Evolutionary conservation across 306 rosid genomes (phyloP), one percentile per base, ranked within the genome.

Genomic region (Corylus avellana): DNA sequence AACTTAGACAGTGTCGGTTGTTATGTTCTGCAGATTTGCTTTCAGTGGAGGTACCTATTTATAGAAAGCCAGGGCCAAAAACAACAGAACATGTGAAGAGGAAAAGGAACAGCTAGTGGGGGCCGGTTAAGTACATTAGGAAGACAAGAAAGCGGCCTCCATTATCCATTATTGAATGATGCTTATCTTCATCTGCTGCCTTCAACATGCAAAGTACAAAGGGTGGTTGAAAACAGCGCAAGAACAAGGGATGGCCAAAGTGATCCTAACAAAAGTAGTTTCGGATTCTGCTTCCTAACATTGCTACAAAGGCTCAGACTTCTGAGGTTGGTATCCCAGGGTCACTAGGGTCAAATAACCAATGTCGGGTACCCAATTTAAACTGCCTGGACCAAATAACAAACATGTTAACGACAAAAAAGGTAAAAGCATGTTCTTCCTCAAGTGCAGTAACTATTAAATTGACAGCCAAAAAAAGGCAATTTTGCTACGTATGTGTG

Each of bases 251-350:
- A 90, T 91, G 97, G 93, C 90, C 89, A 76, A 74, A 71, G 75
- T 87, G 92, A 92, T 90, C 81, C 68, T 87, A 79, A 74, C 84
- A 59, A 75, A 78, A 88, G 81, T 84, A 79, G 83, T 81, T 84
- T 81, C 80, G 87, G 96, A 91, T 93, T 89, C 79, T 92, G 92
- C 89, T 83, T 75, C 98, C 98, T 73, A 50, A 83, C 82, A 76
- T 90, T 69, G 84, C 78, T 83, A 88, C 97, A 91, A 78, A 77
- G 75, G 67, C 81, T 69, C 80, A 67, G 86, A 74, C 77, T 80
- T 66, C 29, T 84, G 82, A 42, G 81, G 85, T 42, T 87, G 71
- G 77, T 85, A 79, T 88, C 85, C 78, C 79, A 71, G 48, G 39
- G 77, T 77, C 67, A 81, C 82, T 53, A 18, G n/a, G 77, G 55